Conservation (phyloP, 2,329 filamentous ascomycete genomes). For the Fusarium napiforme region DNA sequence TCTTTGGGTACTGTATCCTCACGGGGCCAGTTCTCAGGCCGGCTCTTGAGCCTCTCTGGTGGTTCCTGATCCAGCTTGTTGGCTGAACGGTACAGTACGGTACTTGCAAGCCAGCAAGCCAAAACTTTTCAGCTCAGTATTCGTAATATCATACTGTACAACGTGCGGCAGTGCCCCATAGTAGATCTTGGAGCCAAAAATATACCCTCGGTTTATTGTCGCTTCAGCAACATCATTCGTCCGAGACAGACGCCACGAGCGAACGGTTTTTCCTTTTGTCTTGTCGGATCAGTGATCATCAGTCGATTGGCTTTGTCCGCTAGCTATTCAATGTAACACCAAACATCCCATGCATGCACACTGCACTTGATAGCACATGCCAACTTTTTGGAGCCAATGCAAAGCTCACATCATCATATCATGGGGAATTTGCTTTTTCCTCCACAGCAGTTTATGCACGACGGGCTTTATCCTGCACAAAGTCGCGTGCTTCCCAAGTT, state of each 20-base stretch:
- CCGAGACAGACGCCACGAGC: conserved; percentile 35
- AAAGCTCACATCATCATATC: conserved; percentile 32
- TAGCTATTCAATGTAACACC: conserved; percentile 9
- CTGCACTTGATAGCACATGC: conserved; percentile 15
- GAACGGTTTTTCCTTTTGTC: conserved; percentile 27
- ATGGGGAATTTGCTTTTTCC: conserved; percentile 31
- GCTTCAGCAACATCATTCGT: conserved; percentile 35
- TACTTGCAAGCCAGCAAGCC: conserved; percentile 2
- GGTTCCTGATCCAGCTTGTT: conserved; percentile 12
- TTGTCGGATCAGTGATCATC: conserved; percentile 11
- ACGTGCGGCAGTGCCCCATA: conserved; percentile 18
- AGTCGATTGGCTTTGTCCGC: conserved; percentile 20
- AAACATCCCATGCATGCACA: background rate
- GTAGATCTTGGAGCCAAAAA: conserved; percentile 17
- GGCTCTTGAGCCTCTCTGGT: conserved; percentile 6
- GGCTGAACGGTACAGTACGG: background rate
- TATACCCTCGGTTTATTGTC: conserved; percentile 17
- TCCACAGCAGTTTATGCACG: conserved; percentile 33
- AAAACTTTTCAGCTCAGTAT: conserved; percentile 1
- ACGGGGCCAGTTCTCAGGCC: conserved; percentile 1
- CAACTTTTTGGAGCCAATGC: background rate
- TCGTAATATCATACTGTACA: background rate
- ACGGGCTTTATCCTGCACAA: conserved; percentile 34
- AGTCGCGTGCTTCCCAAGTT: conserved; percentile 38
- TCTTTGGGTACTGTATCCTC: conserved; percentile 4